A percentile compares a stretch with the other conserved stretches of the same genome.
Evolutionary conservation across 805 yeast species (phyloP).

Genomic region (Wilhelminamyces savonicus): DNA sequence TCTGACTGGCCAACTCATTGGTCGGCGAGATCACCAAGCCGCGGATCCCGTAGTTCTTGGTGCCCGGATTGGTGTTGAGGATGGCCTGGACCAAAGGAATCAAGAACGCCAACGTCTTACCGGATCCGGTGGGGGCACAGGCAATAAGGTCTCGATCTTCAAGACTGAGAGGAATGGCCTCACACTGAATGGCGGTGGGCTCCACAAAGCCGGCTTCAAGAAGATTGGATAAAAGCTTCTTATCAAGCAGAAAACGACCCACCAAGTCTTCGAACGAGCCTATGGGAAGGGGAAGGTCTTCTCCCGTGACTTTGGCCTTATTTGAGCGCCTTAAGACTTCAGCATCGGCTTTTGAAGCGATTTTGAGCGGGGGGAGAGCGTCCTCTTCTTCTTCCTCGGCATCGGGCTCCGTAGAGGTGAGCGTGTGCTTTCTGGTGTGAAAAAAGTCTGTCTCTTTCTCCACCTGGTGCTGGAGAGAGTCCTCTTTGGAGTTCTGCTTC

Average conservation of each 20-base stretch:
- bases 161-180: constrained; percentile 72
- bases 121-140: constrained; percentile 98
- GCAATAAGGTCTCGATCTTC: constrained; percentile 74
- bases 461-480: constrained; percentile 41
- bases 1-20: constrained; percentile 87
- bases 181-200: constrained; percentile 93
- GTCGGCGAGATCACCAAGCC: constrained; percentile 91
- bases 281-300: constrained; percentile 85
- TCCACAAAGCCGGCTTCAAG: constrained; percentile 65
- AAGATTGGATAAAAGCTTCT: constrained; percentile 53
- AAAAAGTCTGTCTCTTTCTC: constrained; percentile 82
- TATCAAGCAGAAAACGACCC: constrained; percentile 60
- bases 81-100: constrained; percentile 69
- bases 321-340: constrained; percentile 49
- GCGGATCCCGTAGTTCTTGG: constrained; percentile 47
- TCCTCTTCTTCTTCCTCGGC: constrained; percentile 19
- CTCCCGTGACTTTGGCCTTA: constrained; percentile 70
- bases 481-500: constrained; percentile 26
- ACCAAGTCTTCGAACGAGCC: constrained; percentile 82
- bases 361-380: constrained; percentile 36
- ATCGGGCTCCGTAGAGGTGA: too few relatives aligned
- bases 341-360: constrained; percentile 56
- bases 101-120: constrained; percentile 88
- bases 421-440: constrained; percentile 43
- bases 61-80: constrained; percentile 12